Evolutionary conservation across 495 filamentous ascomycete species (phyloP), one percentile per base, ranked within the genome.

Genomic region (Podospora fimiseda): DNA sequence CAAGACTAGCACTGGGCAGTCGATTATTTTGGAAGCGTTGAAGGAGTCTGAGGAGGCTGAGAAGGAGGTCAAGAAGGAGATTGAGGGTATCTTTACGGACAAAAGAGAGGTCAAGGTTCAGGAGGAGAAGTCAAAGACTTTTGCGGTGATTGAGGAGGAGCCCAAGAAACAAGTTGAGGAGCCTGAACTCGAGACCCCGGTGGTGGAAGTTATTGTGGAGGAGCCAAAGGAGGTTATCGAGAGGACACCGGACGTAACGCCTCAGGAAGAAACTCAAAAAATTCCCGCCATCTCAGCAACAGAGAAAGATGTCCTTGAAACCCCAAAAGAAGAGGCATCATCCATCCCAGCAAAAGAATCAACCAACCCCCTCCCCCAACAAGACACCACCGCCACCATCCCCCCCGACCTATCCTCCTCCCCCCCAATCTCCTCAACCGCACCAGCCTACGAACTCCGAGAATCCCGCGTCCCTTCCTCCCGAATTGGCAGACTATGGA

Each of bases 381-480:
- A 61, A 27, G 62, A 56, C 20, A 13, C 38, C 38, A 40, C 38
- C 38, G 56, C 55, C 0, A 43, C 38, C 36, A 41, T 59, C 19
- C 19, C 59, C 18, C 56, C 59, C 30, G 61, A 60, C 7, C 42
- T 58, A 13, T 21, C 60, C 2, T 23, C 23, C 2, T 36, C 43
- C 43, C 8, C 42, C 3, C 41, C 45, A 7, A 16, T 47, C 3
- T 33, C 50, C 22, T 44, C 57, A 7, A 30, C 20, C 24, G 19
- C 50, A 2, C 51, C 62, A 19, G 50, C 67, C 2, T 94, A 93
- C 65, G 71, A 87, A 57, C 86, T 97, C 72, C 79, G 83, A 45
- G 90, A 96, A 60, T 97, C 93, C 21, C 83, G 83, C 52, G 91
- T 98, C 2, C 93, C 93, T 9, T 89, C 93, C 3, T 87, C 89